These are phyloP conservation scores for Kodamaea leandrae DNA, from an alignment of 805 yeast genomes.

Conservation along the genomic window DNA sequence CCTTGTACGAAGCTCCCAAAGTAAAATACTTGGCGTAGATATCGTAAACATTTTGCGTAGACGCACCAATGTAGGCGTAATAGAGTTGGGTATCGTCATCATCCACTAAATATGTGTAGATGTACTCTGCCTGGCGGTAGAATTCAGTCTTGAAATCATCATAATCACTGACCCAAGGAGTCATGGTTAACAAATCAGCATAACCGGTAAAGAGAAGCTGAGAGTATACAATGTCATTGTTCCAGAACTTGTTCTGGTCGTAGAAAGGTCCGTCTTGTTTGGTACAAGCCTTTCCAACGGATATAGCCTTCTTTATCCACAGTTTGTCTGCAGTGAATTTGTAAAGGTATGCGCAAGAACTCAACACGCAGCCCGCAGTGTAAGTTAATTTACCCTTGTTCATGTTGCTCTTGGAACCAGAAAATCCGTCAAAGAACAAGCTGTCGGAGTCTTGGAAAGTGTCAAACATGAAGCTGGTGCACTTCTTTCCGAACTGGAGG, in stretches of 20 bases:
- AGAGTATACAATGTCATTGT: slow-evolving; percentile 21
- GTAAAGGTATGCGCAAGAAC: slow-evolving; percentile 20
- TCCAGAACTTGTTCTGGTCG: slow-evolving; percentile 17
- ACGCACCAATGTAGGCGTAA: slow-evolving; percentile 6
- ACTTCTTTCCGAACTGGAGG: slow-evolving; percentile 17
- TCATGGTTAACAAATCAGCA: slow-evolving; percentile 17
- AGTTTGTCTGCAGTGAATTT: slow-evolving; percentile 15
- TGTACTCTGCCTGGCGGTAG: slow-evolving; percentile 15
- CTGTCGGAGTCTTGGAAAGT: slow-evolving; percentile 22
- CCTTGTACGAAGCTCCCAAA: neutral
- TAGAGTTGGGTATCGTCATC: slow-evolving; percentile 12
- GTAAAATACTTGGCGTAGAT: slow-evolving; percentile 4
- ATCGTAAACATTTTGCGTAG: neutral
- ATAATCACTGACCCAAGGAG: slow-evolving; percentile 6
- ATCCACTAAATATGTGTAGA: slow-evolving; percentile 16
- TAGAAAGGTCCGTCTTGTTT: slow-evolving; percentile 16
- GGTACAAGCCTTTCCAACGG: slow-evolving; percentile 19
- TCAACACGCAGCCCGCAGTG: slow-evolving; percentile 24
- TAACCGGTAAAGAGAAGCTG: slow-evolving; percentile 24
- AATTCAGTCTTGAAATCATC: slow-evolving; percentile 12
- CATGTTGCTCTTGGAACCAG: neutral
- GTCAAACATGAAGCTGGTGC: slow-evolving; percentile 18
- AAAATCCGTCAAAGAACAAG: slow-evolving; percentile 22
- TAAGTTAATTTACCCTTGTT: slow-evolving; percentile 30
- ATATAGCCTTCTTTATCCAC: slow-evolving; percentile 17